Percentiles rank a stretch among this genome's conserved stretches.
Evolutionary conservation across 2,329 filamentous ascomycete species (phyloP).

Genomic region (Aspergillus vadensis): DNA sequence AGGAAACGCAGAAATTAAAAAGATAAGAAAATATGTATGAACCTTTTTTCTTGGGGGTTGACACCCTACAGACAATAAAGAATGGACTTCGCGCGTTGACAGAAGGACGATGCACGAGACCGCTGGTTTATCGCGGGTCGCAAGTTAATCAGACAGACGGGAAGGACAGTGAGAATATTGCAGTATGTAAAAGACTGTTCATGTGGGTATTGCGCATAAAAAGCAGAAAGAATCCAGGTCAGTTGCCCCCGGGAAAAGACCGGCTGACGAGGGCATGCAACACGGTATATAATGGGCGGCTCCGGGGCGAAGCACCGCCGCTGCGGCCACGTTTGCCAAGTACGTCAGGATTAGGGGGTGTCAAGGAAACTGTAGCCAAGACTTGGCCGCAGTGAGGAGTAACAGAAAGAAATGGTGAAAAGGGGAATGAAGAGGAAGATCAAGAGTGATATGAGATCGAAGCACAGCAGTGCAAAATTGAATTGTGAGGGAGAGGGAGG

Average conservation of each 20-base stretch:
- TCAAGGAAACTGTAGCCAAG: not conserved
- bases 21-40: not conserved
- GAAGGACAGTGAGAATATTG: not conserved
- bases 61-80: not conserved
- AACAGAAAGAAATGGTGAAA: not conserved
- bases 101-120: not conserved
- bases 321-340: constrained; percentile 18
- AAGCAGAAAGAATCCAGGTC: not conserved
- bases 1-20: not conserved
- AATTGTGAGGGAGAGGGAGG: not conserved
- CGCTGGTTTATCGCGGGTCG: not conserved
- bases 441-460: not conserved
- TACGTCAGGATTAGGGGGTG: not conserved
- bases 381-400: not conserved
- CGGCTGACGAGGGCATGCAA: constrained; percentile 1
- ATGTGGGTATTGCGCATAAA: not conserved
- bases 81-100: not conserved
- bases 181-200: not conserved
- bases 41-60: not conserved
- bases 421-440: not conserved
- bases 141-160: not conserved
- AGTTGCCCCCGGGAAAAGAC: constrained; percentile 2
- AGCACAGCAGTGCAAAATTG: not conserved
- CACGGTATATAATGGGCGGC: constrained; percentile 6
- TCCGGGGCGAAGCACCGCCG: constrained; percentile 1